Evolutionary conservation across 345 rosid genomes (phyloP), one percentile per base, ranked within the genome.

Genomic region (Reutealis trisperma): DNA sequence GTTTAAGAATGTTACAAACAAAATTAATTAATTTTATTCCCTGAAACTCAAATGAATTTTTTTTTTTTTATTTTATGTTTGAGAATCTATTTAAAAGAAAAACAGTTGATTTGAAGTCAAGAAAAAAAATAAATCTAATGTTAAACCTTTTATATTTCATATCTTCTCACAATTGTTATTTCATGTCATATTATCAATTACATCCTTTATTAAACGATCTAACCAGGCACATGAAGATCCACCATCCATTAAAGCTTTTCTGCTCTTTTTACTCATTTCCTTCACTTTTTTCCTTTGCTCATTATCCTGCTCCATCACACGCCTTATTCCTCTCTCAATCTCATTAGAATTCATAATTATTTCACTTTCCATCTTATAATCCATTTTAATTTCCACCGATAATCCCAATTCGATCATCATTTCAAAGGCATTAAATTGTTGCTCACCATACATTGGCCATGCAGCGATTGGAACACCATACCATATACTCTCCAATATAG

Each of bases 401-500:
- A 51, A 51, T 51, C 57, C 67, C 10, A 74, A 8, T 19, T 74
- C 77, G 0, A 22, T 70, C 32, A 74, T 34, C 52, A 74, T 12
- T 11, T 32, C 30, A 22, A 74, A 74, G 18, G 71, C 77, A 22
- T 47, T 52, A 3, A 74, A 51, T 4, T 74, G 77, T n/a, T 74
- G 77, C 57, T 74, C 77, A 9, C 47, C 70, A 5, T 63, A 45
- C 30, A 74, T 14, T 1, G 54, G 77, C 77, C 77, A 74, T 0
- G 77, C 2, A 0, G 71, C 77, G 30, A 74, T 52, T 7, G 77
- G 77, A 13, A 74, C 71, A 2, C 77, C 71, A 8, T 15, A n/a
- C 77, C n/a, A 74, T 4, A 51, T 51, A 24, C 77, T 74, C 60
- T 74, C 77, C 37, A 74, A 30, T 21, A 52, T 1, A 6, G 77